Base-by-base conservation (phyloP, 768 basidiomycete species). In the Rhodotorula kratochvilovae region DNA sequence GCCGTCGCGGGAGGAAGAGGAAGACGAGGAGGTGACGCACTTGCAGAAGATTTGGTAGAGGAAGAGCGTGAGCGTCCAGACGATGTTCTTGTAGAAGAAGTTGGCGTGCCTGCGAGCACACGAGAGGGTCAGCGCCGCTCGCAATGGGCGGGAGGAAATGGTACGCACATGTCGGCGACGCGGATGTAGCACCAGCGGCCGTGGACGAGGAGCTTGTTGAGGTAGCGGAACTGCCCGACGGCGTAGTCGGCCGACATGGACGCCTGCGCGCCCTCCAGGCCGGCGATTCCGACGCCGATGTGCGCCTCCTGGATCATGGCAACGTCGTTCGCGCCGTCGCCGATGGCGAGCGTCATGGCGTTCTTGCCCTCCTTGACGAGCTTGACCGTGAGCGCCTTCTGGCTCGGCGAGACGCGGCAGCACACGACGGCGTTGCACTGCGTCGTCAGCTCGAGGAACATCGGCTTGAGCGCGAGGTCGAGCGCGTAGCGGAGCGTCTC, bases 221-320 rank as follows among this genome's bases (percentile, higher is more conserved):
- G 80, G 84, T 42, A 97, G 65, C 94, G 84, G 84, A 99, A 99
- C 79, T 97, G 95, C 3, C 92, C 95, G 82, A 98, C 94, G 1
- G 95, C 95, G 77, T 96, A 97, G 79, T 98, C 95, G 12, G 95
- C 95, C 10, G 93, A 96, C 94, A 97, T 97, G 59, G 95, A 94
- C 42, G 95, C 95, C 80, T 98, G 95, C 31, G 92, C 94, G 61
- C 95, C 95, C 80, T 98, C 95, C 48, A 94, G 85, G 56, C 95
- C 95, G 76, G 91, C 86, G 36, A 98, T 83, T 31, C 95, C 95
- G 78, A 93, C 91, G 6, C 95, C 95, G 74, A 98, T 89, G 80
- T 98, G 93, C n/a, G 95, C 95, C 78, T 95, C 95, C 79, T 98
- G 95, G 68, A 98, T 98, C 95, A 98, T 98, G 12, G 94, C 93